Conservation (phyloP, 2,329 filamentous ascomycete genomes). For the Bipolaris oryzae region DNA sequence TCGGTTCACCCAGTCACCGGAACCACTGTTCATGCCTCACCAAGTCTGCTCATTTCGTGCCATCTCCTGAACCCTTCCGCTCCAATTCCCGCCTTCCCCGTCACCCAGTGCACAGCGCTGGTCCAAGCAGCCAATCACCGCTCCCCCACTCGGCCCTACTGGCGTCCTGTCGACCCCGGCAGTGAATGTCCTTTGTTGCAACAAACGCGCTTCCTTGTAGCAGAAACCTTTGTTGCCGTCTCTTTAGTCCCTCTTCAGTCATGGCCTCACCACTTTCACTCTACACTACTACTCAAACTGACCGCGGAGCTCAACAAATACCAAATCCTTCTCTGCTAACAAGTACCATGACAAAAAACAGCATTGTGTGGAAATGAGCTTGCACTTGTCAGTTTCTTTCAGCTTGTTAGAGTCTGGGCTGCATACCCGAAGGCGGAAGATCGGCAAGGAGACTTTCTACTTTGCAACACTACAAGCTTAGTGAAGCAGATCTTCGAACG, state of each 20-base stretch:
- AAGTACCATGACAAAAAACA: no score
- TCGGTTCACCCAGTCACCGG: constrained; percentile 16
- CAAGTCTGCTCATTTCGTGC: constrained; percentile 1
- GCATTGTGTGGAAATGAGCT: not conserved
- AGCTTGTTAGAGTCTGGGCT: not conserved
- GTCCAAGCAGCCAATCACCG: not conserved
- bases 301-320: not conserved
- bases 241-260: no score
- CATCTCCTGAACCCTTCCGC: constrained; percentile 4
- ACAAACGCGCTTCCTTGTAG: not conserved
- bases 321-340: not conserved
- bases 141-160: not conserved
- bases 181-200: not conserved
- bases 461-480: not conserved
- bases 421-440: not conserved
- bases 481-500: not conserved
- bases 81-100: constrained; percentile 9
- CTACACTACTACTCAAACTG: not conserved
- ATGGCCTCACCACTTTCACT: not conserved
- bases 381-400: not conserved
- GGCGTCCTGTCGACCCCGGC: not conserved
- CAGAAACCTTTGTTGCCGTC: not conserved
- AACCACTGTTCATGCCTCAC: constrained; percentile 11
- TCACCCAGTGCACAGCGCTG: constrained; percentile 1
- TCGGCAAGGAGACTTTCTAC: not conserved